These are phyloP conservation scores for Alternaria metachromatica DNA, from an alignment of 2,329 filamentous ascomycete genomes.

Conservation along the genomic window DNA sequence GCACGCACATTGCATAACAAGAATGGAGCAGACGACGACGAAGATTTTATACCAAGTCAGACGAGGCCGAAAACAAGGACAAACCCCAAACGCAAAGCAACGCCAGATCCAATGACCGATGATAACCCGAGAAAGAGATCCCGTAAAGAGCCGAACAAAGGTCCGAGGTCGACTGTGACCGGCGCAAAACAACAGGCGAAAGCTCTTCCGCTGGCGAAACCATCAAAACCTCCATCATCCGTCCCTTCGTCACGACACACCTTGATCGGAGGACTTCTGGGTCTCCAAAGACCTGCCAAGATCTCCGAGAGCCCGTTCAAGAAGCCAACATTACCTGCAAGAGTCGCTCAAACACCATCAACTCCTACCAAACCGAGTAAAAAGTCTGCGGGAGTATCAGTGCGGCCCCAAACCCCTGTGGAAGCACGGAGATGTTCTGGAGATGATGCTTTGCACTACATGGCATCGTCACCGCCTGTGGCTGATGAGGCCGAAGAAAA, in stretches of 20 bases:
- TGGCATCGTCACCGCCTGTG: constrained; percentile 22
- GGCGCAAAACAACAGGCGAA: neutral
- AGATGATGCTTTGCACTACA: neutral
- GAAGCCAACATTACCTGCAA: constrained; percentile 20
- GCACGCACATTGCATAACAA: constrained; percentile 1
- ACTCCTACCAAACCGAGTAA: constrained; percentile 19
- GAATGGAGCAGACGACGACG: constrained; percentile 16
- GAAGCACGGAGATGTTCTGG: constrained; percentile 1
- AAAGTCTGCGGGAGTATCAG: constrained; percentile 3
- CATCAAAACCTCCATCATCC: constrained; percentile 1
- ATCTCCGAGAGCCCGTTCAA: constrained; percentile 18
- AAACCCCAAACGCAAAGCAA: constrained; percentile 18
- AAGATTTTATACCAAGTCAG: constrained; percentile 13
- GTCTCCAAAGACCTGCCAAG: constrained; percentile 9
- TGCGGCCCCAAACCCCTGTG: constrained; percentile 12
- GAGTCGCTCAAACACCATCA: constrained; percentile 14
- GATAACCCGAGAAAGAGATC: neutral
- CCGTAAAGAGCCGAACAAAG: neutral
- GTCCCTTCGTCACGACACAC: constrained; percentile 6
- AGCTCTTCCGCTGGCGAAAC: neutral
- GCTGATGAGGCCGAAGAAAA: constrained; percentile 1
- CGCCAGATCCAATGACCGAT: neutral
- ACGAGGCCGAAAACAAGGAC: constrained; percentile 3
- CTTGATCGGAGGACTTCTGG: constrained; percentile 22
- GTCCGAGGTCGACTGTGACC: neutral